Conservation (phyloP, 2,329 filamentous ascomycete genomes). For the Daldinia eschscholtzii region DNA sequence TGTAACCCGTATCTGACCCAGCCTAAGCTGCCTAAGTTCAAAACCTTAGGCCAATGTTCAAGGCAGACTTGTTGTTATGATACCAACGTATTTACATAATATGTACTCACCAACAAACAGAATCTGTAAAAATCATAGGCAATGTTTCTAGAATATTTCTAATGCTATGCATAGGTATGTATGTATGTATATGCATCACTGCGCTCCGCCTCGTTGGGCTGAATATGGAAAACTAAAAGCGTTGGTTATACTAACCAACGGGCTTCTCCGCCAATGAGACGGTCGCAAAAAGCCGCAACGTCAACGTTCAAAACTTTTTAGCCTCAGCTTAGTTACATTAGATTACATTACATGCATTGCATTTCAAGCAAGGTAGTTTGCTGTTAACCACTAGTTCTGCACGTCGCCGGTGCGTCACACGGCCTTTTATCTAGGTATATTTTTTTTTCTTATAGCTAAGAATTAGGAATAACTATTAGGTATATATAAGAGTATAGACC, state of each 20-base stretch:
- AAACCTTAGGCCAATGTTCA: too few species aligned
- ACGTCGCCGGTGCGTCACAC: slow-evolving; percentile 44
- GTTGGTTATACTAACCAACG: neutral
- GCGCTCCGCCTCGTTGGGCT: slow-evolving; percentile 6
- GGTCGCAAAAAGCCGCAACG: neutral
- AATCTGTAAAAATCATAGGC: neutral
- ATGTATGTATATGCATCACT: neutral
- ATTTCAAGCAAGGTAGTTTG: neutral
- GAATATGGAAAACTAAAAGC: neutral
- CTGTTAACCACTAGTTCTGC: slow-evolving; percentile 15
- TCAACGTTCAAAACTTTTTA: slow-evolving; percentile 9
- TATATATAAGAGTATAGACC: neutral
- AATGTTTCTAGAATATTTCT: neutral
- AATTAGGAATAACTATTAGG: neutral
- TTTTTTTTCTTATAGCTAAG: neutral
- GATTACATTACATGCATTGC: neutral
- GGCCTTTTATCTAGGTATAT: slow-evolving; percentile 21
- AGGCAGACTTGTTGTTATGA: neutral
- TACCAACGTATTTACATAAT: too few species aligned
- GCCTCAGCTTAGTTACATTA: neutral
- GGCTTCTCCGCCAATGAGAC: slow-evolving; percentile 7
- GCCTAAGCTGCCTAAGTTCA: too few species aligned
- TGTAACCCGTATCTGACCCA: neutral
- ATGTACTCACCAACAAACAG: neutral
- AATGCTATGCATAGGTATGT: neutral